Conservation (phyloP, 2,329 filamentous ascomycete species). For the Xenosphaeropsis pyriputrescens region DNA sequence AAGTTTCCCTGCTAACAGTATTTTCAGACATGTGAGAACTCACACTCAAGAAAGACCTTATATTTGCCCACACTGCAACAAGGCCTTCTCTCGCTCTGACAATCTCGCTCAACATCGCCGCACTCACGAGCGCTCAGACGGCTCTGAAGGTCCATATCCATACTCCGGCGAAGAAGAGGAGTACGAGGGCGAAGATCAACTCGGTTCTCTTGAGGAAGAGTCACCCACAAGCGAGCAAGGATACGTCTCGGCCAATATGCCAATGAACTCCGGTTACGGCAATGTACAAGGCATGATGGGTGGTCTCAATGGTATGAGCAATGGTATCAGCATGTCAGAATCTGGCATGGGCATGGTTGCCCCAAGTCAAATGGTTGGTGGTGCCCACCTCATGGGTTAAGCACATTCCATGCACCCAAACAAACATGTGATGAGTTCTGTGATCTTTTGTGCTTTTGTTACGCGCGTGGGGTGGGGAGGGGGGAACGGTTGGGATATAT, state of each 20-base stretch:
- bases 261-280: conserved; percentile 4
- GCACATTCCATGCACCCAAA: no score
- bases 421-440: no score
- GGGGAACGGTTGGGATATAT: no score
- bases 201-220: conserved; percentile 66
- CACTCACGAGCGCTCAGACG: conserved; percentile 73
- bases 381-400: no score
- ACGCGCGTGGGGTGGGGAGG: background rate
- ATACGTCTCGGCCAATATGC: conserved; percentile 29
- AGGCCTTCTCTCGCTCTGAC: conserved; percentile 96
- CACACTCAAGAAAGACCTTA: conserved; percentile 99
- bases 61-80: conserved; percentile 94
- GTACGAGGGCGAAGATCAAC: conserved; percentile 67
- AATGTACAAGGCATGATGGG: conserved; percentile 8
- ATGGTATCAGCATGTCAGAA: conserved; percentile 6
- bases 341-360: conserved; percentile 17
- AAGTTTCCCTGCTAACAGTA: conserved; percentile 30
- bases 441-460: background rate
- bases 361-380: conserved; percentile 20
- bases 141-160: conserved; percentile 42
- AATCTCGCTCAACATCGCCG: conserved; percentile 83
- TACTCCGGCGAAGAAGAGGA: conserved; percentile 67
- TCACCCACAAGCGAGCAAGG: conserved; percentile 58
- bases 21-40: conserved; percentile 85
- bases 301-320: conserved; percentile 10